Conservation (phyloP, 768 basidiomycete genomes). For the Pluteus cervinus region DNA sequence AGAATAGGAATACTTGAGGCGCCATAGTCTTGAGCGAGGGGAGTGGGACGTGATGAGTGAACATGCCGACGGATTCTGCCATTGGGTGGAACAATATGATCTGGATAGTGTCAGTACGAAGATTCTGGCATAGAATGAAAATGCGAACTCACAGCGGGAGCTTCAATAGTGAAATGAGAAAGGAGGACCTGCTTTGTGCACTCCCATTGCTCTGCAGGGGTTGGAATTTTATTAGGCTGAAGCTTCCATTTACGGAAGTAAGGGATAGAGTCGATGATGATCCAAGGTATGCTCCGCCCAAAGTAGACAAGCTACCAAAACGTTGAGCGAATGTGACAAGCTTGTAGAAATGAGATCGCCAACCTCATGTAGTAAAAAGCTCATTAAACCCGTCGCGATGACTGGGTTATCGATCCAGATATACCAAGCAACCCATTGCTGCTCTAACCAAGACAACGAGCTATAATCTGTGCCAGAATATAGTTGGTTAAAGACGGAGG, state of each 20-base stretch:
- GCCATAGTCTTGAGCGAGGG: conserved; percentile 63
- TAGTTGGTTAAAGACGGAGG: too few species aligned
- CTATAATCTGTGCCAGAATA: conserved; percentile 56
- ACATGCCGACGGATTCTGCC: conserved; percentile 83
- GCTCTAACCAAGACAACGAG: conserved; percentile 65
- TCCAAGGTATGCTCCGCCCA: conserved; percentile 91
- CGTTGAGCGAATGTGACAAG: neutral
- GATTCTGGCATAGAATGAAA: neutral
- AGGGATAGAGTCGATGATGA: conserved; percentile 90
- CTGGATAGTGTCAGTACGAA: conserved; percentile 25
- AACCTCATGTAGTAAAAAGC: conserved; percentile 92
- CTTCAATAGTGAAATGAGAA: conserved; percentile 93
- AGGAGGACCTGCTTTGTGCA: conserved; percentile 93
- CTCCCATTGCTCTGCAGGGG: conserved; percentile 82
- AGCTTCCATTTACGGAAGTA: conserved; percentile 95
- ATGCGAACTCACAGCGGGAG: conserved; percentile 68
- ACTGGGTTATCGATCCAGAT: conserved; percentile 81
- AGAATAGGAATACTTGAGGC: conserved; percentile 82
- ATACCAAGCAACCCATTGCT: conserved; percentile 84
- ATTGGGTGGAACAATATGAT: conserved; percentile 92
- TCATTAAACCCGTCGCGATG: conserved; percentile 90
- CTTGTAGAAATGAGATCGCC: conserved; percentile 16
- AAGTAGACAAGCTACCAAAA: conserved; percentile 83
- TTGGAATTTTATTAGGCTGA: conserved; percentile 80
- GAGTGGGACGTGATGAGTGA: conserved; percentile 91